These are phyloP conservation scores for Anisogramma anomala DNA, from an alignment of 2,329 filamentous ascomycete species.

Conservation along the genomic window DNA sequence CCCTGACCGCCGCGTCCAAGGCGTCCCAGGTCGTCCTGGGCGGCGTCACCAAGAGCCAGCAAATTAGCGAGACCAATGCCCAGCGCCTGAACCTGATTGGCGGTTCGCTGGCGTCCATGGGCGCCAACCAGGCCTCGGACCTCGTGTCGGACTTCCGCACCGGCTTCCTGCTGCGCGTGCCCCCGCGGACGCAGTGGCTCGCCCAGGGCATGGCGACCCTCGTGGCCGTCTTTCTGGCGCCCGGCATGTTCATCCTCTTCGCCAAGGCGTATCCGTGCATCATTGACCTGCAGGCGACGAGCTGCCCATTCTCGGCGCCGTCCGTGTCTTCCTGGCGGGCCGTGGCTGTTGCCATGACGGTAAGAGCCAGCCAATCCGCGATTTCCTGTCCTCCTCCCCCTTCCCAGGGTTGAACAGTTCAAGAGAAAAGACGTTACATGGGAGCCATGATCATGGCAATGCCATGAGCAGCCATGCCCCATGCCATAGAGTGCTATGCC, in stretches of 20 bases:
- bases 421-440: too few relatives aligned
- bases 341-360: slow-evolving; percentile 52
- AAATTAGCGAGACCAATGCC: slow-evolving; percentile 37
- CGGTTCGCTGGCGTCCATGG: slow-evolving; percentile 44
- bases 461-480: too few relatives aligned
- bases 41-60: slow-evolving; percentile 46
- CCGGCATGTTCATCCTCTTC: slow-evolving; percentile 57
- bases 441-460: too few relatives aligned
- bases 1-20: slow-evolving; percentile 55
- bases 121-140: slow-evolving; percentile 41
- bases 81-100: slow-evolving; percentile 56
- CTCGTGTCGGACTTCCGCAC: slow-evolving; percentile 55
- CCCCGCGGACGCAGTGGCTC: slow-evolving; percentile 54
- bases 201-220: slow-evolving; percentile 52
- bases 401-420: too few relatives aligned
- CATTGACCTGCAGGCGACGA: slow-evolving; percentile 32
- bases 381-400: too few relatives aligned
- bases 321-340: slow-evolving; percentile 56
- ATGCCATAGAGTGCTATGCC: too few relatives aligned
- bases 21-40: slow-evolving; percentile 58
- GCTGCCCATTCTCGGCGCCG: slow-evolving; percentile 50
- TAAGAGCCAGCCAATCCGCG: slow-evolving; percentile 25
- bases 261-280: slow-evolving; percentile 59
- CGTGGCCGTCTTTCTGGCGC: slow-evolving; percentile 54
- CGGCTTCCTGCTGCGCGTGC: slow-evolving; percentile 54